Evolutionary conservation across 345 rosid species (phyloP).

Genomic region (Lumnitzera littorea): DNA sequence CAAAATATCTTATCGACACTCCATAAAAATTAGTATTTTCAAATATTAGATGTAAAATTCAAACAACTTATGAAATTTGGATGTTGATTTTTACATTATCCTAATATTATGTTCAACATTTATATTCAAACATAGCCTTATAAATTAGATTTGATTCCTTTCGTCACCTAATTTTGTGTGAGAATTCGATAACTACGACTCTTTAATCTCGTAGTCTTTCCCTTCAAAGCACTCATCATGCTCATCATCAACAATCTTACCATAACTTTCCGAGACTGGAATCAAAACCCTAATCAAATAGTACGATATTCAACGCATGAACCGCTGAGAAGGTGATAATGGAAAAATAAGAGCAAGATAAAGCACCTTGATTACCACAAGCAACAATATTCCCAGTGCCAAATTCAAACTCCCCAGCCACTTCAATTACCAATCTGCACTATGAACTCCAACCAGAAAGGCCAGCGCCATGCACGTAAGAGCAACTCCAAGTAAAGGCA

Average conservation of each 20-base stretch:
- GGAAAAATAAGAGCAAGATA: neutral
- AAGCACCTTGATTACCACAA: neutral
- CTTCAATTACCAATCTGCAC: slow-evolving; percentile 2
- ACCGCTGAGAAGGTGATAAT: neutral
- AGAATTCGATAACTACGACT: too few species aligned
- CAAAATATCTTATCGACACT: too few species aligned
- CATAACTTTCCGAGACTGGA: neutral
- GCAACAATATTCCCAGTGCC: neutral
- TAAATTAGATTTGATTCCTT: too few species aligned
- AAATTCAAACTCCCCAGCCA: slow-evolving; percentile 6
- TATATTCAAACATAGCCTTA: too few species aligned
- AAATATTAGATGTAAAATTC: too few species aligned
- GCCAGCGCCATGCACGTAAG: slow-evolving; percentile 7
- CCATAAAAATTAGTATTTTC: too few species aligned
- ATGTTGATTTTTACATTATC: too few species aligned
- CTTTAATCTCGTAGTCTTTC: too few species aligned
- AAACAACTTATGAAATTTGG: too few species aligned
- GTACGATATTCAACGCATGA: neutral
- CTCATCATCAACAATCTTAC: too few species aligned
- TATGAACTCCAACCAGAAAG: slow-evolving; percentile 5
- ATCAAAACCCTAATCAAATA: neutral
- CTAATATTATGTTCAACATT: too few species aligned
- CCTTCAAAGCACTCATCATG: neutral
- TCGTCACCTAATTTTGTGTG: too few species aligned
- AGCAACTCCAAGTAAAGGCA: slow-evolving; percentile 5